Conservation (phyloP, 805 yeast genomes). For the Suhomyces xylopsoci region DNA sequence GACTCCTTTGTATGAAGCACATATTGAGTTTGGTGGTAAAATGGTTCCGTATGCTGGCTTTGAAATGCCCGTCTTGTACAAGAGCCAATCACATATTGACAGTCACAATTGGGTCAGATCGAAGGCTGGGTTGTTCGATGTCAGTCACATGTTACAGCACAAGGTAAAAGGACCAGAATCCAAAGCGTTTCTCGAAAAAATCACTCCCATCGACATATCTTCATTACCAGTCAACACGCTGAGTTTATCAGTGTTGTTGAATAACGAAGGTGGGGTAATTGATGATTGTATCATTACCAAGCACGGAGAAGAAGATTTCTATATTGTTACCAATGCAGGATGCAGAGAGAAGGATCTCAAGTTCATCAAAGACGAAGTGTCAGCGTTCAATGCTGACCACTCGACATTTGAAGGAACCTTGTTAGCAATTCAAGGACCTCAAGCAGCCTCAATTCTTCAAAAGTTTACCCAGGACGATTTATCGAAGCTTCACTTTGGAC, state of each 20-base stretch:
- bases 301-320: slow-evolving; percentile 69
- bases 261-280: slow-evolving; percentile 75
- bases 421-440: slow-evolving; percentile 92
- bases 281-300: slow-evolving; percentile 93
- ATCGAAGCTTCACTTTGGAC: slow-evolving; percentile 69
- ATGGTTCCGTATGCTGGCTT: slow-evolving; percentile 98
- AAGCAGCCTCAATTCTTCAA: slow-evolving; percentile 64
- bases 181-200: slow-evolving; percentile 61
- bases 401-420: slow-evolving; percentile 65
- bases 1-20: slow-evolving; percentile 83
- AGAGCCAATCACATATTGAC: slow-evolving; percentile 81
- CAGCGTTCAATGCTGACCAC: slow-evolving; percentile 35
- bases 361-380: slow-evolving; percentile 56
- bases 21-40: slow-evolving; percentile 74
- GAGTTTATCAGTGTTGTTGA: slow-evolving; percentile 73
- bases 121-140: slow-evolving; percentile 90
- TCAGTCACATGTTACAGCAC: slow-evolving; percentile 97
- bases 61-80: slow-evolving; percentile 89
- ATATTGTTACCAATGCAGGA: slow-evolving; percentile 95
- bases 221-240: slow-evolving; percentile 55
- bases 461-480: slow-evolving; percentile 61
- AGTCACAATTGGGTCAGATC: slow-evolving; percentile 93
- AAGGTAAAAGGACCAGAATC: slow-evolving; percentile 67
- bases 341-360: slow-evolving; percentile 77
- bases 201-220: slow-evolving; percentile 87